Conservation (phyloP, 352 stramenopile genomes). For the Pythium dissotocum region DNA sequence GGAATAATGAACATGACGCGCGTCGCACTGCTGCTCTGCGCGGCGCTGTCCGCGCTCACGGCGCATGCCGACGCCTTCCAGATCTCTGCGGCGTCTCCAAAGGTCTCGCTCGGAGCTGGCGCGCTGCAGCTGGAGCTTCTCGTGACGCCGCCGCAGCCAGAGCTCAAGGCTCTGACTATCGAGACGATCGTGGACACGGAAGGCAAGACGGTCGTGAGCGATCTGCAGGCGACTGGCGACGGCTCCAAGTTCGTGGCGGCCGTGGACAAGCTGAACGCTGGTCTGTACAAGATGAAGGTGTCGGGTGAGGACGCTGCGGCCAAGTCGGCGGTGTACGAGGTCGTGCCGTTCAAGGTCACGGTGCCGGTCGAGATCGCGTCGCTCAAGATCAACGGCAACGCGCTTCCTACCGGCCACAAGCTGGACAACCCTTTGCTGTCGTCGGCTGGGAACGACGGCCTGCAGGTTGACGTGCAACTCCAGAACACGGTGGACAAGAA, state of each 20-base stretch:
- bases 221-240: constrained; percentile 64
- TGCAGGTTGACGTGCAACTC: constrained; percentile 62
- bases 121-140: constrained; percentile 53
- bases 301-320: constrained; percentile 39
- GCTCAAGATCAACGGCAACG: constrained; percentile 54
- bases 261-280: constrained; percentile 44
- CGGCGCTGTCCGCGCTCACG: constrained; percentile 21
- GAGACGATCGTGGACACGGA: constrained; percentile 73
- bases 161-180: constrained; percentile 58
- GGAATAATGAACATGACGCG: constrained; percentile 23
- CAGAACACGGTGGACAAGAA: constrained; percentile 58
- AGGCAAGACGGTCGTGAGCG: constrained; percentile 52
- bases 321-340: constrained; percentile 51
- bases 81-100: constrained; percentile 46
- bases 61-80: constrained; percentile 26
- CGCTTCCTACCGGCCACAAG: constrained; percentile 53
- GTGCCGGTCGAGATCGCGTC: constrained; percentile 59
- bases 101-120: constrained; percentile 43
- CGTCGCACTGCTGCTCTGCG: constrained; percentile 26
- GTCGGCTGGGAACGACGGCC: constrained; percentile 53
- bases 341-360: constrained; percentile 79
- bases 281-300: constrained; percentile 86
- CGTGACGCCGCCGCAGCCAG: constrained; percentile 52
- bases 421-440: constrained; percentile 54
- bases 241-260: constrained; percentile 59